Evolutionary conservation across 495 filamentous ascomycete genomes (phyloP), one percentile per base, ranked within the genome.

Genomic region (Thozetella sp.): DNA sequence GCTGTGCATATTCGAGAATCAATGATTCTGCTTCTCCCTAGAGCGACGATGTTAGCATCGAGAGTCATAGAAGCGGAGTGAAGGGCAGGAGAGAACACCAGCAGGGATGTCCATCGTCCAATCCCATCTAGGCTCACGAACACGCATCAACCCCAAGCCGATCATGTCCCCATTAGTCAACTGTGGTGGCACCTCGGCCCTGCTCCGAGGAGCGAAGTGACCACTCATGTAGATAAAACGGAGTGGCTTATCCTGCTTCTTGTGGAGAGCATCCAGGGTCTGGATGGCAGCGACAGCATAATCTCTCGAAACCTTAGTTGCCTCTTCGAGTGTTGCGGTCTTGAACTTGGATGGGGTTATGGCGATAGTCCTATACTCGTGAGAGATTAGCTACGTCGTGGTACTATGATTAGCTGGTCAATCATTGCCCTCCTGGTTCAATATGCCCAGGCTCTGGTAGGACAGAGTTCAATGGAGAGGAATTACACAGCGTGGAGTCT

Each of bases 201-300:
- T 70, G 58, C 82, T 79, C 20, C 76, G 60, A 60, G 70, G 66
- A 6, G 69, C 63, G 6, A 66, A 68, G 10, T 61, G 61, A 25
- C 78, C 80, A 58, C 78, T 81, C 20, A 79, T 65, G 53, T 82
- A 83, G 13, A 83, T 54, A 59, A 84, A 86, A 13, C 72, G 64
- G 34, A 81, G 73, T 17, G 67, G 70, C 54, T 66, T 62, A 22
- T n/a, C n/a, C 50, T 25, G 20, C 43, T 57, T 48, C 45, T 15
- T 40, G 17, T 53, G 51, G 0, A 64, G 24, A 20, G 67, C 53
- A 22, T 60, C 55, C 23, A 85, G 72, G 22, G 73, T 68, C 57
- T 73, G 56, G 24, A 84, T 63, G 0, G 69, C 81, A 2, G 65
- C 58, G 2, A 77, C 51, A 0, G 79, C 72, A 58, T 77, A 81